Conservation (phyloP, 2,329 filamentous ascomycete species). For the Capronia epimyces region DNA sequence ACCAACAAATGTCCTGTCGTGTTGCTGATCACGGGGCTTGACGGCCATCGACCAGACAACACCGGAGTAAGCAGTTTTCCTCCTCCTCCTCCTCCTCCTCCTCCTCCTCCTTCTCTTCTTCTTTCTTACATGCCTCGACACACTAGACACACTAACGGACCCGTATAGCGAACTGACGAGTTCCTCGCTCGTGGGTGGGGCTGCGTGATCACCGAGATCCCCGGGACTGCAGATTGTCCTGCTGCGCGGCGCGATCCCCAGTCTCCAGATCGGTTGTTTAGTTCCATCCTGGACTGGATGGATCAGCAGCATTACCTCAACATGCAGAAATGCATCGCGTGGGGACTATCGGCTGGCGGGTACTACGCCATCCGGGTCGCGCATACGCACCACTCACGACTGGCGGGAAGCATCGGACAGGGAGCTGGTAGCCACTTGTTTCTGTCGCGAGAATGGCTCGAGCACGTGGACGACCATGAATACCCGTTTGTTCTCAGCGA, state of each 20-base stretch:
- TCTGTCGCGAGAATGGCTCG: conserved; percentile 55
- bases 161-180: conserved; percentile 51
- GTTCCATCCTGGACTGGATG: conserved; percentile 59
- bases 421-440: conserved; percentile 60
- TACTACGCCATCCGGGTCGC: conserved; percentile 65
- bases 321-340: conserved; percentile 53
- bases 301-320: conserved; percentile 49
- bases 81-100: too few species aligned
- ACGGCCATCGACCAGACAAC: conserved; percentile 60
- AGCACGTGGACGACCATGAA: conserved; percentile 59
- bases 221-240: conserved; percentile 62
- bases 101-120: too few species aligned
- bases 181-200: conserved; percentile 61
- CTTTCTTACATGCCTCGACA: too few species aligned
- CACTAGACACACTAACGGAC: conserved; percentile 1
- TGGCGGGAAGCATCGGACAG: conserved; percentile 57
- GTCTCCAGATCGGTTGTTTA: conserved; percentile 57
- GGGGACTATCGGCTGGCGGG: conserved; percentile 61
- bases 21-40: conserved; percentile 56
- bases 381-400: conserved; percentile 55
- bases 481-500: conserved; percentile 56
- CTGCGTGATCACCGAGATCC: conserved; percentile 58
- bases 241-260: conserved; percentile 56
- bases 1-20: conserved; percentile 43
- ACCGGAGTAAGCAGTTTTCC: conserved; percentile 35